Evolutionary conservation across 805 yeast species (phyloP).

Genomic region (Cyberlindnera maclurae): DNA sequence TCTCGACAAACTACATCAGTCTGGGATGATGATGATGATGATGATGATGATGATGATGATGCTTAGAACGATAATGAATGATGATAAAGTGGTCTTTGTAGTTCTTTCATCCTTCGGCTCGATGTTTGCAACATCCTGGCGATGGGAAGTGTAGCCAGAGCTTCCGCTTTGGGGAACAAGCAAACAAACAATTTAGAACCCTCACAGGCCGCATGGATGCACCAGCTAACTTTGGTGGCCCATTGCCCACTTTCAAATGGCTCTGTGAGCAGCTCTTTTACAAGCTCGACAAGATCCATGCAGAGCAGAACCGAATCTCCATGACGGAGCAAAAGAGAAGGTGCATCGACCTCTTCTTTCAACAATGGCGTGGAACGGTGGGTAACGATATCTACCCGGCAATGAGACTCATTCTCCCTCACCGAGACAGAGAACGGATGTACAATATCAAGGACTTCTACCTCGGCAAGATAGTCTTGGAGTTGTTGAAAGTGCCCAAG

Average conservation of each 20-base stretch:
- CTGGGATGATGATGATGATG: constrained; percentile 3
- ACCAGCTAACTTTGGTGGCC: constrained; percentile 19
- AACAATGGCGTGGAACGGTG: constrained; percentile 44
- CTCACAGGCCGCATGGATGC: background rate
- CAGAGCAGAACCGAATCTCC: constrained; percentile 7
- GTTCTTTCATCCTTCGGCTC: background rate
- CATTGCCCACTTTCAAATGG: constrained; percentile 33
- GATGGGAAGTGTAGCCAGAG: too few relatives aligned
- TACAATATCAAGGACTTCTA: constrained; percentile 60
- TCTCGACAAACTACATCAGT: constrained; percentile 15
- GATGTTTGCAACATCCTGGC: too few relatives aligned
- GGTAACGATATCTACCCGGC: constrained; percentile 66
- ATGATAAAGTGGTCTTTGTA: background rate
- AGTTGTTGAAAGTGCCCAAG: constrained; percentile 51
- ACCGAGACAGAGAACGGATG: constrained; percentile 48
- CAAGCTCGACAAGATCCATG: constrained; percentile 20
- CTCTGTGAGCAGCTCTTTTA: constrained; percentile 27
- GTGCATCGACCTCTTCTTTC: constrained; percentile 34
- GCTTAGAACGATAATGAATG: background rate
- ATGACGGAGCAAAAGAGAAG: constrained; percentile 5
- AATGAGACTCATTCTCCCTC: constrained; percentile 53
- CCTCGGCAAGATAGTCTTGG: constrained; percentile 43
- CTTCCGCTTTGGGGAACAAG: too few relatives aligned
- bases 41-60: background rate
- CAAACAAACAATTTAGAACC: too few relatives aligned